These are phyloP conservation scores for Neonothopanus nambi DNA, from an alignment of 1,284 basidiomycete genomes.

Conservation along the genomic window DNA sequence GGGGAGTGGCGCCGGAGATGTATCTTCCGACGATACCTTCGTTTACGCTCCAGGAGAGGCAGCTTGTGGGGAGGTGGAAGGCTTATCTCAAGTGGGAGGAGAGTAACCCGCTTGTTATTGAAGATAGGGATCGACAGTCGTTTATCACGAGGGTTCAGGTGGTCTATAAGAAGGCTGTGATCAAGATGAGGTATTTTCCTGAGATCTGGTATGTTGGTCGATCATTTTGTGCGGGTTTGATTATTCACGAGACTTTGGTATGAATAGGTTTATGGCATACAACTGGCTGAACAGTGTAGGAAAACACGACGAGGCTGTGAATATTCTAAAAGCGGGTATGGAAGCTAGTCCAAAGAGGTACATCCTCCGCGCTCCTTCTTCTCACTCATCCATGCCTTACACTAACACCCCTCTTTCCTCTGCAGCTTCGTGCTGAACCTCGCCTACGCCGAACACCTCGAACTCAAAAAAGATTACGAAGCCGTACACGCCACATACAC, in stretches of 20 bases:
- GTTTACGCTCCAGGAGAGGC: conserved; percentile 73
- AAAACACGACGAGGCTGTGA: conserved; percentile 79
- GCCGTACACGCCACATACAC: conserved; percentile 74
- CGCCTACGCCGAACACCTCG: conserved; percentile 84
- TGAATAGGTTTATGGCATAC: conserved; percentile 84
- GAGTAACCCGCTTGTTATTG: conserved; percentile 89
- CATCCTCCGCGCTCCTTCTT: conserved; percentile 15
- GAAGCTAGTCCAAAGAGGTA: conserved; percentile 87
- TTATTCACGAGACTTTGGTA: neutral
- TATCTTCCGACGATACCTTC: conserved; percentile 75
- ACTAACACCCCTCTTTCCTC: neutral
- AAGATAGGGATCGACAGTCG: conserved; percentile 76
- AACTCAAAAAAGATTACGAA: conserved; percentile 63
- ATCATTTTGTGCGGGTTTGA: neutral
- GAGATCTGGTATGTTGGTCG: conserved; percentile 79
- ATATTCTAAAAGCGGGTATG: conserved; percentile 83
- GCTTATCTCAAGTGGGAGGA: conserved; percentile 96
- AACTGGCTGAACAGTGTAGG: conserved; percentile 76
- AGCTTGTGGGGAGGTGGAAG: conserved; percentile 85
- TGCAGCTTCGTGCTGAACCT: conserved; percentile 86
- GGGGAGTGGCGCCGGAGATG: conserved; percentile 39
- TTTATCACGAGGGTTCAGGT: conserved; percentile 75
- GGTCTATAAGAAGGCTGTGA: conserved; percentile 86
- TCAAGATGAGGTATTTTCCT: conserved; percentile 91
- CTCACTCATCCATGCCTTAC: conserved; percentile 9